A percentile compares a stretch with the other conserved stretches of the same genome.
Conservation (phyloP, 768 basidiomycete genomes). For the Tricholoma furcatifolium region DNA sequence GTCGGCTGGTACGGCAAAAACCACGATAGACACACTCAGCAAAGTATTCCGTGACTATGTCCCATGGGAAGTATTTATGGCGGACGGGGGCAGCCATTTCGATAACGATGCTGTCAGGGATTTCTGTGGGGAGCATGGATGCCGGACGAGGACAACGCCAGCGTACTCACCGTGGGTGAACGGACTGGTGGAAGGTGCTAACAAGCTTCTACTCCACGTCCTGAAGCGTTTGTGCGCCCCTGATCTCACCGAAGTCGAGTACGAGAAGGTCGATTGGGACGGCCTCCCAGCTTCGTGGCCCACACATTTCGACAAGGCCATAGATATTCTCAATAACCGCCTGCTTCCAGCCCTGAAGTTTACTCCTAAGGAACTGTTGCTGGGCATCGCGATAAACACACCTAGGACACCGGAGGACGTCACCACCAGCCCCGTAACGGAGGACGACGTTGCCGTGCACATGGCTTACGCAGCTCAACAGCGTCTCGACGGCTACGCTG, state of each 20-base stretch:
- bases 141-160: too few relatives aligned
- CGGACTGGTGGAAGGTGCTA: too few relatives aligned
- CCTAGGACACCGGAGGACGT: slow-evolving; percentile 5
- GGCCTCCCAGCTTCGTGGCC: slow-evolving; percentile 29
- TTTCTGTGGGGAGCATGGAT: slow-evolving; percentile 28
- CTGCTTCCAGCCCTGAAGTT: slow-evolving; percentile 25
- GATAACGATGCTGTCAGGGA: too few relatives aligned
- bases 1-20: too few relatives aligned
- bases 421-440: background rate
- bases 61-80: too few relatives aligned
- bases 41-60: background rate
- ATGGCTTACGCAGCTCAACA: too few relatives aligned
- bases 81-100: too few relatives aligned
- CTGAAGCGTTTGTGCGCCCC: slow-evolving; percentile 33
- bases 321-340: slow-evolving; percentile 18
- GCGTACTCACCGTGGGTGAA: too few relatives aligned
- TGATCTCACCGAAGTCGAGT: slow-evolving; percentile 2
- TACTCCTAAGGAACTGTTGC: slow-evolving; percentile 29
- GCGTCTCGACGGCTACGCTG: too few relatives aligned
- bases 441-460: slow-evolving; percentile 17
- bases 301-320: slow-evolving; percentile 27
- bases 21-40: slow-evolving; percentile 9
- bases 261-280: slow-evolving; percentile 13
- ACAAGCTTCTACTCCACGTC: slow-evolving; percentile 21
- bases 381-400: slow-evolving; percentile 30